A percentile compares a stretch with the other conserved stretches of the same genome.
phyloP scores from a whole-genome alignment of 2,329 filamentous ascomycete species.

The Cercospora sesami region DNA sequence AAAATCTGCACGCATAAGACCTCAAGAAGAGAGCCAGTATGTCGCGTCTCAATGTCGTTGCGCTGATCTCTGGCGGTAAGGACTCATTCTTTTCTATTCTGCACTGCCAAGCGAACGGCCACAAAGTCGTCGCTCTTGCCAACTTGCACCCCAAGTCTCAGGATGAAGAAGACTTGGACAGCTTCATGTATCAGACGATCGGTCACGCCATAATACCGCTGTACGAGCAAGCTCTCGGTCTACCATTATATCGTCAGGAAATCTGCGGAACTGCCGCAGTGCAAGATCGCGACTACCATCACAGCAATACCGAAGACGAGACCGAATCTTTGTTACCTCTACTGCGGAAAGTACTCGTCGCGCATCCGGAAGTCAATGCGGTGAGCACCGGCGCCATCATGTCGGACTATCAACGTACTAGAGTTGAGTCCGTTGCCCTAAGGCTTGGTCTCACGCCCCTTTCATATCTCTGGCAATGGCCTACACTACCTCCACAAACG shows the following conservation, averaged over 20 bases:
- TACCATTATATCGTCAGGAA: slow-evolving; percentile 79
- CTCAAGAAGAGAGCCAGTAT: slow-evolving; percentile 24
- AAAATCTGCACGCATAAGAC: background rate
- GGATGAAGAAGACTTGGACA: slow-evolving; percentile 69
- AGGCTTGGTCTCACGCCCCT: slow-evolving; percentile 79
- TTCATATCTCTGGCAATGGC: slow-evolving; percentile 91
- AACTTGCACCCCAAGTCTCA: slow-evolving; percentile 69
- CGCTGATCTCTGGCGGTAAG: slow-evolving; percentile 92
- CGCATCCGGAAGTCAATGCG: slow-evolving; percentile 79
- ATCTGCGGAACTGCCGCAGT: slow-evolving; percentile 73
- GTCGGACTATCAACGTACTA: slow-evolving; percentile 91
- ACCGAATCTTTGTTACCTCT: slow-evolving; percentile 83
- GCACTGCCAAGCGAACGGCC: slow-evolving; percentile 84
- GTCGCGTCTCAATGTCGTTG: slow-evolving; percentile 69
- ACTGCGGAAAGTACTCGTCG: slow-evolving; percentile 63
- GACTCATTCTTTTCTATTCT: slow-evolving; percentile 93
- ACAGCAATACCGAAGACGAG: slow-evolving; percentile 61
- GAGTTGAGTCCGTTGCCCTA: slow-evolving; percentile 89
- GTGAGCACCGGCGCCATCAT: slow-evolving; percentile 89
- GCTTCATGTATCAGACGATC: slow-evolving; percentile 99
- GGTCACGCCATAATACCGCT: slow-evolving; percentile 84
- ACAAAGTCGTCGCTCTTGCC: slow-evolving; percentile 80
- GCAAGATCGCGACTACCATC: slow-evolving; percentile 68
- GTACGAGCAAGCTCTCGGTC: slow-evolving; percentile 73
- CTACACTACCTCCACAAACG: slow-evolving; percentile 61